These are phyloP conservation scores for Aureobasidium mangrovei DNA, from an alignment of 2,329 filamentous ascomycete species.

Conservation along the genomic window DNA sequence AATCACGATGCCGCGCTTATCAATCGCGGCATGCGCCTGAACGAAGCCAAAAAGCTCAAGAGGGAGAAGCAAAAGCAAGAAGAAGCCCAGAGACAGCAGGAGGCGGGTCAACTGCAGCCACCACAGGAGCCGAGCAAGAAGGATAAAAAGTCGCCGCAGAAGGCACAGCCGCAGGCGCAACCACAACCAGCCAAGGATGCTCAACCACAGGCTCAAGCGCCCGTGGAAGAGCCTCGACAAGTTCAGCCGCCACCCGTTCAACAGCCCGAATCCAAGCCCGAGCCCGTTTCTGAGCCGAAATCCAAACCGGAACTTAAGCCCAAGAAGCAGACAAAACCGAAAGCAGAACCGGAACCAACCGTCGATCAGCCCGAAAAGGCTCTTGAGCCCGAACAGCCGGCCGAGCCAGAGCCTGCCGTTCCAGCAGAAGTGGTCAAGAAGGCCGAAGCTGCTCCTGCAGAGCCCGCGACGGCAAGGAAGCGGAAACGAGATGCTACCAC, in stretches of 20 bases:
- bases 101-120: background rate
- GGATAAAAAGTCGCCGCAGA: background rate
- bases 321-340: conserved; percentile 1
- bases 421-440: background rate
- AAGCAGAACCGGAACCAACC: background rate
- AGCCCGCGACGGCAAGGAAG: conserved; percentile 32
- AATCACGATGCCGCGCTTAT: conserved; percentile 51
- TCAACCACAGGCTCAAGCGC: background rate
- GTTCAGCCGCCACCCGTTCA: background rate
- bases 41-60: conserved; percentile 68
- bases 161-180: conserved; percentile 1
- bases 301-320: background rate
- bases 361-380: background rate
- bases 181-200: background rate
- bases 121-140: conserved; percentile 1
- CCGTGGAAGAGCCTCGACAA: background rate
- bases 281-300: background rate
- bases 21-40: conserved; percentile 68
- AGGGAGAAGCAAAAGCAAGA: conserved; percentile 41
- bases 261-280: background rate
- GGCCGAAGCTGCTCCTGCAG: conserved; percentile 18
- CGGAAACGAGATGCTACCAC: conserved; percentile 46
- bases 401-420: background rate
- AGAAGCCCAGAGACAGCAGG: background rate
- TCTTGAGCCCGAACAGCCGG: background rate